These are phyloP conservation scores for Komagataella phaffii DNA, from an alignment of 805 yeast genomes.

Conservation along the genomic window DNA sequence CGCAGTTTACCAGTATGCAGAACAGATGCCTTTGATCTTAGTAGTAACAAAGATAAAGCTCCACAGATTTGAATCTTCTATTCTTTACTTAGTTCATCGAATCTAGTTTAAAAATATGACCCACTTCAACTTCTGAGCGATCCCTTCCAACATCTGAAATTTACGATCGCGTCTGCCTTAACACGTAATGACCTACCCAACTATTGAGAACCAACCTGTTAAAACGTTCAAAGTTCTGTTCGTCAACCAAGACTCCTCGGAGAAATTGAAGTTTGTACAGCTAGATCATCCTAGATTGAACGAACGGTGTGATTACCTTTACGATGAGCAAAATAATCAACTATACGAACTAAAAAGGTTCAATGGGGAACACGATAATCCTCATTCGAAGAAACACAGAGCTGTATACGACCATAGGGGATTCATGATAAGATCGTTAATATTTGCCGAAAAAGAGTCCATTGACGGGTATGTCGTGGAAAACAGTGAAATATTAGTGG, in stretches of 20 bases:
- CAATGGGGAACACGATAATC: conserved; percentile 18
- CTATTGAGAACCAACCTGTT: background rate
- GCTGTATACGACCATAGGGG: conserved; percentile 15
- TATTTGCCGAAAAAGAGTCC: conserved; percentile 8
- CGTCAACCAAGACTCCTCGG: background rate
- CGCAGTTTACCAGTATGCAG: too few species aligned
- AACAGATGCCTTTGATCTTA: too few species aligned
- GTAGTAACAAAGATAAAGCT: background rate
- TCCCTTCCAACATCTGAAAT: background rate
- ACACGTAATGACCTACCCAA: background rate
- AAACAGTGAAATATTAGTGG: conserved; percentile 23
- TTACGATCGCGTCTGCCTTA: background rate
- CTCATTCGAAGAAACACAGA: conserved; percentile 16
- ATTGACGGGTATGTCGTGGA: conserved; percentile 25
- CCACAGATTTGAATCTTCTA: background rate
- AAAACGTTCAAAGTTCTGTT: background rate
- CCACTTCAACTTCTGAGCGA: background rate
- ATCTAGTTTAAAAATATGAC: background rate
- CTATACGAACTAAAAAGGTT: conserved; percentile 27
- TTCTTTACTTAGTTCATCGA: background rate
- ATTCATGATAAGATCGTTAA: conserved; percentile 26
- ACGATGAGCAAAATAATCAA: conserved; percentile 4
- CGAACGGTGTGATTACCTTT: background rate
- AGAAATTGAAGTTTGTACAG: background rate
- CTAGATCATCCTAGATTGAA: background rate